Evolutionary conservation across 116 monocot species (phyloP).

Genomic region (Iris pallida): DNA sequence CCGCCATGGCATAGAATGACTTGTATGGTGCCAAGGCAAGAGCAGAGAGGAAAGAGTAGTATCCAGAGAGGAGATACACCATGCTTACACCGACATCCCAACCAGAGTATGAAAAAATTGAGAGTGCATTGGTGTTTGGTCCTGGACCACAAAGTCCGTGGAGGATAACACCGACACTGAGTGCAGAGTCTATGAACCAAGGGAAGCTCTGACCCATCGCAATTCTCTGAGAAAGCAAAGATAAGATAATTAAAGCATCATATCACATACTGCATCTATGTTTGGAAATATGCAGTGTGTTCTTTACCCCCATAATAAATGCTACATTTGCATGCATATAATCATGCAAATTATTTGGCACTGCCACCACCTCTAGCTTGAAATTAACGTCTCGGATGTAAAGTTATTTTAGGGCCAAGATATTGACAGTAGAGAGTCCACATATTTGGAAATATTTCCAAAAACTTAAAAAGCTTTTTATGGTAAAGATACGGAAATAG

Average conservation of each 20-base stretch:
- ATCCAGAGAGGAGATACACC: constrained; percentile 72
- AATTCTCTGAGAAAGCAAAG: constrained; percentile 49
- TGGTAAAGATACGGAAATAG: no score
- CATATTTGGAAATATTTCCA: no score
- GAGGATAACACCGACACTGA: constrained; percentile 68
- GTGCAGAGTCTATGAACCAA: constrained; percentile 56
- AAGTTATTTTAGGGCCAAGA: no score
- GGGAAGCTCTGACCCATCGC: constrained; percentile 72
- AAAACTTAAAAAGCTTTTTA: no score
- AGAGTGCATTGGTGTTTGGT: constrained; percentile 37
- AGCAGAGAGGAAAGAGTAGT: constrained; percentile 53
- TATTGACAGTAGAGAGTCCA: no score
- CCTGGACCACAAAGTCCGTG: constrained; percentile 71
- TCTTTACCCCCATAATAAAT: no score
- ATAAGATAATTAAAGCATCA: not conserved
- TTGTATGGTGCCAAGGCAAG: constrained; percentile 54
- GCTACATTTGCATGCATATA: no score
- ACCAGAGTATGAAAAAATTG: constrained; percentile 27
- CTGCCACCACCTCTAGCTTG: no score
- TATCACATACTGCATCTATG: not conserved
- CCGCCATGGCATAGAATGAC: constrained; percentile 61
- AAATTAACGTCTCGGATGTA: no score
- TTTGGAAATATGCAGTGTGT: no score
- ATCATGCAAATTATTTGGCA: no score
- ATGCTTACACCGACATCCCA: constrained; percentile 43